Evolutionary conservation across 805 yeast species (phyloP).

Genomic region (Candida tammaniensis): DNA sequence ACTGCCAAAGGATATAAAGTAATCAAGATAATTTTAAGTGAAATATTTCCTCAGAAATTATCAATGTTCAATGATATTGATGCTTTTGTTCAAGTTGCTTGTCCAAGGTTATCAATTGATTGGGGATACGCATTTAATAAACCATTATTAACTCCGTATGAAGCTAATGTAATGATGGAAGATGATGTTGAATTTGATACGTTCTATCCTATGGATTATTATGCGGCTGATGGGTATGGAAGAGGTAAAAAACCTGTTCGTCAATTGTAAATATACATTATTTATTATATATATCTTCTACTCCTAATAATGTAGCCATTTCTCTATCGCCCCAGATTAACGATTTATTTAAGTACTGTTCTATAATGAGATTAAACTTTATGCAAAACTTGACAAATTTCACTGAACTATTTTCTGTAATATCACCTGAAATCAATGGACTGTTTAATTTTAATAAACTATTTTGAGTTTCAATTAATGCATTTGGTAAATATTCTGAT

Average conservation of each 20-base stretch:
- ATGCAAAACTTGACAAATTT: slow-evolving; percentile 48
- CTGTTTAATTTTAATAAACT: slow-evolving; percentile 56
- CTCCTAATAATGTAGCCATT: slow-evolving; percentile 68
- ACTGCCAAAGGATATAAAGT: slow-evolving; percentile 57
- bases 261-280: slow-evolving; percentile 2
- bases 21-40: slow-evolving; percentile 81
- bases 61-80: slow-evolving; percentile 92
- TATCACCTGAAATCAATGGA: slow-evolving; percentile 57
- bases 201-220: slow-evolving; percentile 95
- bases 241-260: slow-evolving; percentile 67
- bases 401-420: slow-evolving; percentile 48
- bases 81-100: slow-evolving; percentile 95
- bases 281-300: slow-evolving; percentile 39
- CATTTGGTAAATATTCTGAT: slow-evolving; percentile 54
- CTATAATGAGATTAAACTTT: slow-evolving; percentile 34
- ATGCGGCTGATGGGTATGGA: slow-evolving; percentile 86
- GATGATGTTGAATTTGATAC: slow-evolving; percentile 66
- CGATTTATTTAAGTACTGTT: slow-evolving; percentile 31
- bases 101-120: slow-evolving; percentile 93
- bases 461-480: slow-evolving; percentile 58
- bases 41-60: slow-evolving; percentile 88
- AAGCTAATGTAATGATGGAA: slow-evolving; percentile 84
- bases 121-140: slow-evolving; percentile 98
- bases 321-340: slow-evolving; percentile 58
- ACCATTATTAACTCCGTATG: slow-evolving; percentile 93